Evolutionary conservation across 1,284 basidiomycete genomes (phyloP).

Genomic region (Tylopilus sp.): DNA sequence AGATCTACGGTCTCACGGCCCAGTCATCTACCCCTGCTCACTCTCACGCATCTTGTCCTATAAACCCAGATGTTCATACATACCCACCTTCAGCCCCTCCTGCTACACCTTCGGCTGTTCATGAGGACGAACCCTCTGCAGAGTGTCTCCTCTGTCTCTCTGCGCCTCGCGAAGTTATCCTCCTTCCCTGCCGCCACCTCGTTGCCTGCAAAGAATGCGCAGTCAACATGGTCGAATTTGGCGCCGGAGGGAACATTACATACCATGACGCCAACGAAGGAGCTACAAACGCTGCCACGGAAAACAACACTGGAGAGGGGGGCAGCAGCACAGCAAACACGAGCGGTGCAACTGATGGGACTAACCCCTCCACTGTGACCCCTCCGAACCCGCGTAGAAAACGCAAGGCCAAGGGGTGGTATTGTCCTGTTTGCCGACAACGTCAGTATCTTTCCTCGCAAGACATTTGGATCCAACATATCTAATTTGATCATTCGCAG

Average conservation of each 20-base stretch:
- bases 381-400: slow-evolving; percentile 58
- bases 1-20: slow-evolving; percentile 83
- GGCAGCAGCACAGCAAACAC: slow-evolving; percentile 21
- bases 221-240: slow-evolving; percentile 92
- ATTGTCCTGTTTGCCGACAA: slow-evolving; percentile 90
- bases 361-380: slow-evolving; percentile 23
- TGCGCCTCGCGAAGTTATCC: slow-evolving; percentile 81
- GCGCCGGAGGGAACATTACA: slow-evolving; percentile 79
- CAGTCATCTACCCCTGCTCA: slow-evolving; percentile 44
- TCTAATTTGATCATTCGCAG: slow-evolving; percentile 37
- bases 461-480: neutral
- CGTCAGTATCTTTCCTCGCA: slow-evolving; percentile 46
- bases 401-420: slow-evolving; percentile 91
- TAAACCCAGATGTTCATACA: slow-evolving; percentile 40
- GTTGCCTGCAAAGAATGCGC: slow-evolving; percentile 92
- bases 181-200: slow-evolving; percentile 85
- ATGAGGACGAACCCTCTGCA: slow-evolving; percentile 73
- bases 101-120: slow-evolving; percentile 25
- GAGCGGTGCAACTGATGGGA: slow-evolving; percentile 17
- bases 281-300: slow-evolving; percentile 2
- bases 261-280: slow-evolving; percentile 48
- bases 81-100: slow-evolving; percentile 49
- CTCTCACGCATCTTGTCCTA: slow-evolving; percentile 39
- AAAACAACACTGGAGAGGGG: slow-evolving; percentile 15
- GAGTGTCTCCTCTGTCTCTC: slow-evolving; percentile 88